Conservation (phyloP, 805 yeast genomes). For the Candida railenensis region DNA sequence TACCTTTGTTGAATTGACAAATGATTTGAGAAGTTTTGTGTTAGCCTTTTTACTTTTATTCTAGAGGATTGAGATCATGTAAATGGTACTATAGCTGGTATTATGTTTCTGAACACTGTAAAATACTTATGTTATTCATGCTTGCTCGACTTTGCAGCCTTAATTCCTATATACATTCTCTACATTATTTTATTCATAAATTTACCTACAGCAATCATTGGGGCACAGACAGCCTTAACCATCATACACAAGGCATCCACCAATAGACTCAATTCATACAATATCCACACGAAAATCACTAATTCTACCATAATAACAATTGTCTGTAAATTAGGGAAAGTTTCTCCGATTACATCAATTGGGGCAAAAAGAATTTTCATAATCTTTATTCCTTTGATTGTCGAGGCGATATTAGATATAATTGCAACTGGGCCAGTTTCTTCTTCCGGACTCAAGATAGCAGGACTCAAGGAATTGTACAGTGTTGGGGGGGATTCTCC, state of each 20-base stretch:
- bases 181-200: slow-evolving; percentile 37
- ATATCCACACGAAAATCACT: slow-evolving; percentile 38
- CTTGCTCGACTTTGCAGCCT: background rate
- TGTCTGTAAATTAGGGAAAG: slow-evolving; percentile 37
- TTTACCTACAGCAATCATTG: slow-evolving; percentile 45
- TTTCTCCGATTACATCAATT: slow-evolving; percentile 36
- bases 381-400: slow-evolving; percentile 33
- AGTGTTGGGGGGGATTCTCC: slow-evolving; percentile 25
- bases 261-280: slow-evolving; percentile 40
- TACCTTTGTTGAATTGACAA: too few relatives aligned
- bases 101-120: too few relatives aligned
- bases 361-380: slow-evolving; percentile 40
- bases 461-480: background rate
- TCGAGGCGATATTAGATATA: slow-evolving; percentile 28
- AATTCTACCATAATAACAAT: slow-evolving; percentile 40
- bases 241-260: slow-evolving; percentile 45
- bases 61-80: too few relatives aligned
- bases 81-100: too few relatives aligned
- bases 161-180: background rate
- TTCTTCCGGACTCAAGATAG: background rate
- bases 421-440: slow-evolving; percentile 13
- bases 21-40: too few relatives aligned
- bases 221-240: slow-evolving; percentile 45
- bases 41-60: too few relatives aligned
- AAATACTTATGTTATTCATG: background rate